A percentile compares a stretch with the other conserved stretches of the same genome.
Evolutionary conservation across 1,284 basidiomycete genomes (phyloP).

Genomic region (Pascua guehoae): DNA sequence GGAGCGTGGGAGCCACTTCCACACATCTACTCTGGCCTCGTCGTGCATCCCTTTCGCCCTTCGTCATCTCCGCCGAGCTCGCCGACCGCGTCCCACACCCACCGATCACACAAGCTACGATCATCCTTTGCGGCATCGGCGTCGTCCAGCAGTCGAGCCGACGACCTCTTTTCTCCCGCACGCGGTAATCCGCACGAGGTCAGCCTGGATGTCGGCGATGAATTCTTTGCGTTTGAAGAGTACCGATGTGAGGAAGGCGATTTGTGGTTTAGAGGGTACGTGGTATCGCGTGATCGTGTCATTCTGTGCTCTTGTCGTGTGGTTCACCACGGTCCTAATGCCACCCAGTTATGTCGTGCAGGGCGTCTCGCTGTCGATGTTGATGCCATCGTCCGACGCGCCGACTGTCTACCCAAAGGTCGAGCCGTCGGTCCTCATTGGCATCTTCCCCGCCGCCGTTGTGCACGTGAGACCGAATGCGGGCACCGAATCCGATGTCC

Average conservation of each 20-base stretch:
- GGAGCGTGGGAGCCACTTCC: conserved; percentile 44
- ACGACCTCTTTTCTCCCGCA: conserved; percentile 13
- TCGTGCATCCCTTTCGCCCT: conserved; percentile 40
- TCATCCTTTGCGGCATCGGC: conserved; percentile 32
- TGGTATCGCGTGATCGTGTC: conserved; percentile 2
- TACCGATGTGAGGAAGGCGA: conserved; percentile 56
- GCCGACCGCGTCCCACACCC: conserved; percentile 5
- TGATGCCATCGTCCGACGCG: conserved; percentile 19
- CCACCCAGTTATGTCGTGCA: conserved; percentile 76
- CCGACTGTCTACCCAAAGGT: conserved; percentile 31
- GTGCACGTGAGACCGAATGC: conserved; percentile 84
- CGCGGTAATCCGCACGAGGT: conserved; percentile 45
- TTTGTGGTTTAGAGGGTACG: conserved; percentile 87
- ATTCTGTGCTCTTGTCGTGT: not conserved
- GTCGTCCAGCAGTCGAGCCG: not conserved
- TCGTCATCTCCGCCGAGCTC: conserved; percentile 25
- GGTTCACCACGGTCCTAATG: too few species aligned
- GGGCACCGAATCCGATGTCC: conserved; percentile 79
- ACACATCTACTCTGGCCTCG: conserved; percentile 43
- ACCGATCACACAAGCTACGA: conserved; percentile 14
- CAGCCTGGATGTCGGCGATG: conserved; percentile 69
- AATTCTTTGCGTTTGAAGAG: conserved; percentile 92
- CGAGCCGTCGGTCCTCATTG: conserved; percentile 79
- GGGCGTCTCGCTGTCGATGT: conserved; percentile 65
- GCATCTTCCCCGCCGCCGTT: conserved; percentile 90